Conservation (phyloP, 305 asterid species). For the Euphrasia arctica region DNA sequence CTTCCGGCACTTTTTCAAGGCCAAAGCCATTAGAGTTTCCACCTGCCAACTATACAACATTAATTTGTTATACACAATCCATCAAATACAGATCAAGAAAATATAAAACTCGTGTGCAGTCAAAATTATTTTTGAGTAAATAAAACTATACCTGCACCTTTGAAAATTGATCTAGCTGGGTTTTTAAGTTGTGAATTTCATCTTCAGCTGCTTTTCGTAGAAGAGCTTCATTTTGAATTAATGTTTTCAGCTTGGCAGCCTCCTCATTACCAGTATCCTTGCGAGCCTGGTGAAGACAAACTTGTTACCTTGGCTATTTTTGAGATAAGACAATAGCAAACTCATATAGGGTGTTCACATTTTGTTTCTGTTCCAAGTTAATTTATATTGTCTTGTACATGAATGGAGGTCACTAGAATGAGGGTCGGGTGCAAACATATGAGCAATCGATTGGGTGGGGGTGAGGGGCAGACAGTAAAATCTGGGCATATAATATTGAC, state of each 20-base stretch:
- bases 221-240: conserved; percentile 67
- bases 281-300: conserved; percentile 42
- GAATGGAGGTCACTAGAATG: neutral
- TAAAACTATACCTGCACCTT: conserved; percentile 56
- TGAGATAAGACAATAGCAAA: conserved; percentile 16
- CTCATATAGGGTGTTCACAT: neutral
- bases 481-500: conserved; percentile 4
- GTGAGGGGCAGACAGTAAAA: neutral
- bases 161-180: conserved; percentile 45
- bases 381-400: conserved; percentile 1
- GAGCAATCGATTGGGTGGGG: conserved; percentile 1
- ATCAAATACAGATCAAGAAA: conserved; percentile 28
- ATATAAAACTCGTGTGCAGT: conserved; percentile 13
- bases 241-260: conserved; percentile 54
- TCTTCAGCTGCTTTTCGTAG: conserved; percentile 76
- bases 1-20: conserved; percentile 75
- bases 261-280: conserved; percentile 44
- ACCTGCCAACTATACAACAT: conserved; percentile 64
- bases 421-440: conserved; percentile 8
- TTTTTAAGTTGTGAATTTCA: conserved; percentile 56
- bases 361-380: neutral
- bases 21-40: conserved; percentile 50
- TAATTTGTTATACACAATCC: conserved; percentile 32
- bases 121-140: conserved; percentile 20
- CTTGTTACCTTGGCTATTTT: conserved; percentile 24